Percentiles rank a stretch among this genome's conserved stretches.
Conservation (phyloP, 305 asterid species). For the Fraxinus paxiana region DNA sequence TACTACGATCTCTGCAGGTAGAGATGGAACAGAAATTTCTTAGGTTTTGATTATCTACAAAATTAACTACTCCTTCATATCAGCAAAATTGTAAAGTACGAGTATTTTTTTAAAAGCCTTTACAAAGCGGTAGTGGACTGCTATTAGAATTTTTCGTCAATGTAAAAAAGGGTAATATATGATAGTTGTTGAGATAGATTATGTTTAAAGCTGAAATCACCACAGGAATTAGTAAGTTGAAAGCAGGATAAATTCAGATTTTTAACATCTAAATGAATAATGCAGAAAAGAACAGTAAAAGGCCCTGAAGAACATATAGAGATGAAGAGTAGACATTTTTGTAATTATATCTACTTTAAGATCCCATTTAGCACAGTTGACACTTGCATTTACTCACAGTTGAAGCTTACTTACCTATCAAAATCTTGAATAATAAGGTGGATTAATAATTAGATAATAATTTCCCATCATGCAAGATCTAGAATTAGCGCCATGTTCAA, state of each 20-base stretch:
- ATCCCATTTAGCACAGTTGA: not conserved
- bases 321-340: not conserved
- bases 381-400: not conserved
- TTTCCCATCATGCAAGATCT: not conserved
- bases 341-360: slow-evolving; percentile 10
- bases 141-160: not conserved
- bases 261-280: slow-evolving; percentile 3
- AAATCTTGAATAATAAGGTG: not conserved
- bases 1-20: slow-evolving; percentile 75
- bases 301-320: slow-evolving; percentile 11
- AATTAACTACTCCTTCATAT: slow-evolving; percentile 18
- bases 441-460: not conserved
- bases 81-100: not conserved
- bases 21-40: slow-evolving; percentile 10
- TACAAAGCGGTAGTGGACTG: slow-evolving; percentile 3
- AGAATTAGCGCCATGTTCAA: not conserved
- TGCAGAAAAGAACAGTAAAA: slow-evolving; percentile 6
- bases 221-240: not conserved
- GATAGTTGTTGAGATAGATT: not conserved
- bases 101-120: not conserved
- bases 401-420: slow-evolving; percentile 4
- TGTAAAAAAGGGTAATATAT: not conserved
- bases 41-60: slow-evolving; percentile 17
- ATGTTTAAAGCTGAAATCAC: slow-evolving; percentile 11
- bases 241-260: not conserved